Evolutionary conservation across 352 stramenopile species (phyloP).

Genomic region (Aphanomyces euteiches): DNA sequence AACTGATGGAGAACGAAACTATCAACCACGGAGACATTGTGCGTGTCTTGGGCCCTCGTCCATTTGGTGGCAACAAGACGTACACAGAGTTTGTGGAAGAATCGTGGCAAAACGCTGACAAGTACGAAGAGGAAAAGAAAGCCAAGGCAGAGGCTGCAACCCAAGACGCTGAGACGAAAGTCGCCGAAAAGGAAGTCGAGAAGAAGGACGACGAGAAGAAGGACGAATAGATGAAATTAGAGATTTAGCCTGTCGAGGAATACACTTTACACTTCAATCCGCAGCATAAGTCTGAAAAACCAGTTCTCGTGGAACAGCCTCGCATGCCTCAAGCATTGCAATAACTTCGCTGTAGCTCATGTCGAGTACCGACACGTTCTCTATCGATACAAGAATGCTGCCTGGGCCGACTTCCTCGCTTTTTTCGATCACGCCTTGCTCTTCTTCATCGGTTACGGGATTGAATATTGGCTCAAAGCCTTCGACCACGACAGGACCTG

Average conservation of each 20-base stretch:
- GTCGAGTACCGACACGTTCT: slow-evolving; percentile 67
- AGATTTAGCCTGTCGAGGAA: no score
- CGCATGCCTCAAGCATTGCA: slow-evolving; percentile 65
- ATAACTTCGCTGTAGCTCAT: slow-evolving; percentile 68
- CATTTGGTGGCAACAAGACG: slow-evolving; percentile 91
- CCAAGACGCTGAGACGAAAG: slow-evolving; percentile 33
- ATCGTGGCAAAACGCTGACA: slow-evolving; percentile 80
- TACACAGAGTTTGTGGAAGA: slow-evolving; percentile 96
- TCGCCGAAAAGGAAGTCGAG: slow-evolving; percentile 26
- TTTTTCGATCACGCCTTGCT: slow-evolving; percentile 75
- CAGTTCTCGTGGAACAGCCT: slow-evolving; percentile 35
- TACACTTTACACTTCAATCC: no score
- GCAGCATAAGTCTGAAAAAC: slow-evolving; percentile 20
- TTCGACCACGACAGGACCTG: slow-evolving; percentile 43
- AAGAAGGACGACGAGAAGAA: slow-evolving; percentile 28
- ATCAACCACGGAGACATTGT: slow-evolving; percentile 98
- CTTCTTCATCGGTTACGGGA: slow-evolving; percentile 33
- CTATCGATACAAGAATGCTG: slow-evolving; percentile 70
- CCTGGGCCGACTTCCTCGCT: slow-evolving; percentile 57
- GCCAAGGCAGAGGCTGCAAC: slow-evolving; percentile 34
- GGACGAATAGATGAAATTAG: slow-evolving; percentile 2
- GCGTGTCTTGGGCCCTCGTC: slow-evolving; percentile 90
- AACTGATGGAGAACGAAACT: slow-evolving; percentile 98
- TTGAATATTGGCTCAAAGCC: slow-evolving; percentile 43
- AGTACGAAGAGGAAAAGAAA: slow-evolving; percentile 69